Evolutionary conservation across 1,284 basidiomycete species (phyloP), one percentile per base, ranked within the genome.

Genomic region (Malassezia psittaci): DNA sequence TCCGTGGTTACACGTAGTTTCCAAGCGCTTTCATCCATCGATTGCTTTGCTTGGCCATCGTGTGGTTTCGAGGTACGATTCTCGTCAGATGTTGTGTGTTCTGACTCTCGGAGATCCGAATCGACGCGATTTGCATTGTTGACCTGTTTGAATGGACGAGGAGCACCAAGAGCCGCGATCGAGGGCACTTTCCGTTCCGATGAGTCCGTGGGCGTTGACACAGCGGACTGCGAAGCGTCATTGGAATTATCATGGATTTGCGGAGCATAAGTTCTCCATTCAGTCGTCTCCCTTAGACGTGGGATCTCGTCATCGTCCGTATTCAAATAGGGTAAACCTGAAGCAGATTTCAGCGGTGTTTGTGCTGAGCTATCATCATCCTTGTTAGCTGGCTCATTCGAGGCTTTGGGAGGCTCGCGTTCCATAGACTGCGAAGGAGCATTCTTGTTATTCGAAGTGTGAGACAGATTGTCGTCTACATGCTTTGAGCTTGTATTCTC

Each of bases 1-100:
- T 72, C 70, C 4, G 65, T 62, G 2, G 67, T 67, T 15, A 74
- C 65, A 29, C 61, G 60, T n/a, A 74, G 65, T 39, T 67, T 60
- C 67, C 68, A 72, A 2, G 54, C 48, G 2, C 32, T 32, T 12
- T 51, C 54, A 16, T 18, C 39, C 8, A 18, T 12, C 1, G 40
- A 35, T 21, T 49, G 35, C 37, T 38, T 11, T 29, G 41, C 12
- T 29, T 42, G 11, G 12, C 10, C 41, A 3, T 39, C 38, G 38
- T 29, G 24, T 12, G 41, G 16, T 6, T 43, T 16, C 41, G 41
- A 32, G 21, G 6, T 21, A 1, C 21, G 41, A 19, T 3, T 12
- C 41, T 5, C 41, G 11, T 45, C 34, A 5, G 15, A 12, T 32
- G 36, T 15, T 6, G 47, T 19, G 24, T 24, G 4, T n/a, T 48